Evolutionary conservation across 768 basidiomycete species (phyloP).

Genomic region (Lactarius evosmus): DNA sequence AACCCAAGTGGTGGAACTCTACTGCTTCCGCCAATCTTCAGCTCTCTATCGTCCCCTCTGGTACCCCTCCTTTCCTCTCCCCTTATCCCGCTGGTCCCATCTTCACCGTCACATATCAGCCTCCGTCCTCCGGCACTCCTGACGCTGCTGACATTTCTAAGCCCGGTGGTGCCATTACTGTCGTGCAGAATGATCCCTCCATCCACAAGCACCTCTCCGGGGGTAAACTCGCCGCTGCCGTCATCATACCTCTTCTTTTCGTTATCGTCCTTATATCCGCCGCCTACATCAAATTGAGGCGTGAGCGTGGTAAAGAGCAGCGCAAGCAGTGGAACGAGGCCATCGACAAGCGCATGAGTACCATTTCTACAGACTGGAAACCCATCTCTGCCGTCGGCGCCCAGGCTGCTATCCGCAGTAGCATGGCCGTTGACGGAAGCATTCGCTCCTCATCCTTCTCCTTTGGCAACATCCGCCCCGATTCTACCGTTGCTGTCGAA

Average conservation of each 20-base stretch:
- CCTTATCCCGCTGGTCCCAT: slow-evolving; percentile 63
- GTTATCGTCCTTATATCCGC: slow-evolving; percentile 43
- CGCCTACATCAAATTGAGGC: slow-evolving; percentile 52
- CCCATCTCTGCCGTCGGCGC: slow-evolving; percentile 67
- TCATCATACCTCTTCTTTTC: slow-evolving; percentile 60
- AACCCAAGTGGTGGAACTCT: slow-evolving; percentile 71
- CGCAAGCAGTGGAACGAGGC: slow-evolving; percentile 59
- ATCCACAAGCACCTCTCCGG: slow-evolving; percentile 36
- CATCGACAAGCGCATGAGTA: slow-evolving; percentile 81
- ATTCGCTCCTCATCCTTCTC: slow-evolving; percentile 48
- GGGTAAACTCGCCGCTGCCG: slow-evolving; percentile 64
- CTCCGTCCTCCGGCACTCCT: slow-evolving; percentile 42
- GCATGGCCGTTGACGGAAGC: slow-evolving; percentile 52
- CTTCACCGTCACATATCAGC: slow-evolving; percentile 59
- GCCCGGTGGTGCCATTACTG: slow-evolving; percentile 41
- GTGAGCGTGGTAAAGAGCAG: slow-evolving; percentile 49
- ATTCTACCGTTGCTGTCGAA: slow-evolving; percentile 44
- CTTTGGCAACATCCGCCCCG: slow-evolving; percentile 52
- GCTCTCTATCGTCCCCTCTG: slow-evolving; percentile 53
- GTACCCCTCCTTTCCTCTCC: slow-evolving; percentile 49
- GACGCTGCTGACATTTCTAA: slow-evolving; percentile 42
- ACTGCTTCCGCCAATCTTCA: slow-evolving; percentile 50
- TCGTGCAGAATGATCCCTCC: slow-evolving; percentile 38
- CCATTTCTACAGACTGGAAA: slow-evolving; percentile 76
- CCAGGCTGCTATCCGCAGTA: slow-evolving; percentile 66